Evolutionary conservation across 495 filamentous ascomycete genomes (phyloP).

Genomic region (Rostrohypoxylon terebratum): DNA sequence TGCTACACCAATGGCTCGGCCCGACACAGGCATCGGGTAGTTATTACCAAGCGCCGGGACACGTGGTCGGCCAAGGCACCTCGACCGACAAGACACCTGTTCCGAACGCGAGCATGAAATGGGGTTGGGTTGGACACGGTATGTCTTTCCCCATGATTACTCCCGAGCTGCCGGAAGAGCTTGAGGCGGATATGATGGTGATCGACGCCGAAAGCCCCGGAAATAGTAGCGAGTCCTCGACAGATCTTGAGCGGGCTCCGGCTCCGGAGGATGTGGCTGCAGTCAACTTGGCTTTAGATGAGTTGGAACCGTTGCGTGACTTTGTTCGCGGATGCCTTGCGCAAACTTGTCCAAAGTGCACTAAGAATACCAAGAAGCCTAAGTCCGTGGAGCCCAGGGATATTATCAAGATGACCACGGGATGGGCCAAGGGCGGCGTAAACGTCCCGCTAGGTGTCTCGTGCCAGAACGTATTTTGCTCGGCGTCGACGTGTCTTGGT

Average conservation of each 20-base stretch:
- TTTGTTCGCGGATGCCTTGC: constrained; percentile 22
- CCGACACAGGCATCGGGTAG: too few species aligned
- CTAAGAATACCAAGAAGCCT: background rate
- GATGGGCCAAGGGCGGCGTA: constrained; percentile 8
- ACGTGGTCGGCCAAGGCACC: background rate
- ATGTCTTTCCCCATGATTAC: too few species aligned
- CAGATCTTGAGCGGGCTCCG: constrained; percentile 1
- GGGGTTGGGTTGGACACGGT: background rate
- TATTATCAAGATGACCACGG: constrained; percentile 26
- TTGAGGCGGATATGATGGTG: background rate
- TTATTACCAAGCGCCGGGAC: background rate
- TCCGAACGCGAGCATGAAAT: background rate
- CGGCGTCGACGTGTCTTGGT: constrained; percentile 24
- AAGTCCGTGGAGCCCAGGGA: background rate
- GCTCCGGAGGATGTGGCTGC: constrained; percentile 1
- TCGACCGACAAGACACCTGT: background rate
- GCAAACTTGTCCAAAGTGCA: constrained; percentile 22
- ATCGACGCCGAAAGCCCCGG: constrained; percentile 25
- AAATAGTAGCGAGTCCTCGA: constrained; percentile 14
- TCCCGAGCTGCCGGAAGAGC: background rate
- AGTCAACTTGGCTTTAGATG: background rate
- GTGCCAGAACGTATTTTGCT: constrained; percentile 20
- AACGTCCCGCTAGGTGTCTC: constrained; percentile 23
- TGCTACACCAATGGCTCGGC: background rate
- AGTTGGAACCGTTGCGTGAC: constrained; percentile 24